phyloP scores from a whole-genome alignment of 306 rosid genomes.

The Inga oerstediana region DNA sequence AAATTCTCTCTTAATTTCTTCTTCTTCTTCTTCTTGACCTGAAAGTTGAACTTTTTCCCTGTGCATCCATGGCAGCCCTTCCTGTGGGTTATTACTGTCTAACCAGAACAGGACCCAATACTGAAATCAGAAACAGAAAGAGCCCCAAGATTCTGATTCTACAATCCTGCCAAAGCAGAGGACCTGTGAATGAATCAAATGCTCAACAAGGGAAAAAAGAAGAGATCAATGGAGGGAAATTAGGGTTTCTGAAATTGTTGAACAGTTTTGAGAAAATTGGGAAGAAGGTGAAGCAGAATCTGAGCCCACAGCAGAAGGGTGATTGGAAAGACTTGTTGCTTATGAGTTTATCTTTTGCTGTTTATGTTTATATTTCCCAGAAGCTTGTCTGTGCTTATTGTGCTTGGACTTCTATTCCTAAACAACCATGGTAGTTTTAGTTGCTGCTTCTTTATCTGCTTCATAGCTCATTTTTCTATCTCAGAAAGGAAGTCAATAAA shows the following conservation, averaged over 20 bases:
- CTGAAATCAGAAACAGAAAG: slow-evolving; percentile 29
- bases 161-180: slow-evolving; percentile 43
- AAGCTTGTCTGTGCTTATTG: slow-evolving; percentile 73
- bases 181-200: slow-evolving; percentile 36
- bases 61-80: slow-evolving; percentile 53
- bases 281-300: slow-evolving; percentile 50
- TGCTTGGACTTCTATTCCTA: slow-evolving; percentile 65
- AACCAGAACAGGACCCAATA: slow-evolving; percentile 4
- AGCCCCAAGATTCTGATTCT: slow-evolving; percentile 33
- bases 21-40: not conserved
- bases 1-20: not conserved
- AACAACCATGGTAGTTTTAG: slow-evolving; percentile 49
- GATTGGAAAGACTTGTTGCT: slow-evolving; percentile 82
- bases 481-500: not conserved
- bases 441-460: not conserved
- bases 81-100: slow-evolving; percentile 32
- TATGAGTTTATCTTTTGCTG: slow-evolving; percentile 86
- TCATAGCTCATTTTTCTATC: not conserved
- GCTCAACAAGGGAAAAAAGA: slow-evolving; percentile 32
- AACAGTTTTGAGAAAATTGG: slow-evolving; percentile 52
- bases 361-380: slow-evolving; percentile 87
- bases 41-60: not conserved
- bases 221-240: slow-evolving; percentile 22
- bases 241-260: slow-evolving; percentile 24
- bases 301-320: slow-evolving; percentile 80